Evolutionary conservation across 106 monocot species (phyloP).

Genomic region (Allium sativum): DNA sequence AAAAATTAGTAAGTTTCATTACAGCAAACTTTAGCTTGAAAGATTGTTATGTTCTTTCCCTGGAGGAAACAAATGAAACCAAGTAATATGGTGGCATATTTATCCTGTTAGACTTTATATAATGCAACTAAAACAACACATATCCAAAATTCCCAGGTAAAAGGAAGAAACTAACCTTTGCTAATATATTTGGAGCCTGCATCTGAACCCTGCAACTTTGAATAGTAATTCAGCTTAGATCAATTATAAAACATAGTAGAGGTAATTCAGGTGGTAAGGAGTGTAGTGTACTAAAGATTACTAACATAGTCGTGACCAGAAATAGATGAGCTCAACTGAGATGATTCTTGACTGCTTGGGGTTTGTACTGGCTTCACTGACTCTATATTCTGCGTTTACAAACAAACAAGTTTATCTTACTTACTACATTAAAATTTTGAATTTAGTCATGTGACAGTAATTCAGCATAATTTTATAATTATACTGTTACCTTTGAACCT

Average conservation of each 20-base stretch:
- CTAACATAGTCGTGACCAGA: neutral
- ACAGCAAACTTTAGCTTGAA: neutral
- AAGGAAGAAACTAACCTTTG: neutral
- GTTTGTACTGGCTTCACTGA: slow-evolving; percentile 3
- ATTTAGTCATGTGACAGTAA: neutral
- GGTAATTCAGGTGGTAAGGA: no score
- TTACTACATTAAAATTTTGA: neutral
- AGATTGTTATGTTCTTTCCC: neutral
- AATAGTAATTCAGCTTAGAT: neutral
- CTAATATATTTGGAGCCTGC: neutral
- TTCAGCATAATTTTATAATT: no score
- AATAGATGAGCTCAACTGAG: neutral
- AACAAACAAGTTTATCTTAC: neutral
- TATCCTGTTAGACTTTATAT: neutral
- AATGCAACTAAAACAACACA: neutral
- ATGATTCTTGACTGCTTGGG: slow-evolving; percentile 1
- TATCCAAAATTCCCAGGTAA: neutral
- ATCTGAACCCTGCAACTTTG: neutral
- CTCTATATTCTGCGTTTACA: neutral
- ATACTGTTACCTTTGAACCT: slow-evolving; percentile 7
- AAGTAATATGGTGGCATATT: neutral
- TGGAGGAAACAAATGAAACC: neutral
- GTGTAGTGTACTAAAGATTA: neutral
- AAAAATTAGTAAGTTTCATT: neutral
- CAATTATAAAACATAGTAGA: no score